These are phyloP conservation scores for Vitis rotundifolia DNA, from an alignment of 164 flowering plant species.

Conservation along the genomic window DNA sequence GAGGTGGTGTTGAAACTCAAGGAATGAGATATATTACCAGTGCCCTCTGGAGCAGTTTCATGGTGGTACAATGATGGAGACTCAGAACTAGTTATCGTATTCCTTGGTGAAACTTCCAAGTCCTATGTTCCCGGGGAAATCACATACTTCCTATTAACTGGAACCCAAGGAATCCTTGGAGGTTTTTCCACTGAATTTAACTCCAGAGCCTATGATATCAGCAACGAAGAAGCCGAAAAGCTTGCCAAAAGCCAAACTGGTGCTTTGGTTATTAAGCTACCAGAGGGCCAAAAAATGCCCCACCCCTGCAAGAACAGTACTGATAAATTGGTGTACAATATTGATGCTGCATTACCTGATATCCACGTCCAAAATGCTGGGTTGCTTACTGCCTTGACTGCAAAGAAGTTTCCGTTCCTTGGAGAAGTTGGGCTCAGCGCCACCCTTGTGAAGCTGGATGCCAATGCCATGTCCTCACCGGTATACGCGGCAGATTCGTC, in stretches of 20 bases:
- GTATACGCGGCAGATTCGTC: conserved; percentile 15
- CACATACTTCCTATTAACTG: conserved; percentile 30
- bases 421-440: conserved; percentile 29
- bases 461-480: conserved; percentile 22
- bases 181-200: conserved; percentile 27
- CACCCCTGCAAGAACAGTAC: background rate
- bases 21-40: conserved; percentile 31
- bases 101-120: conserved; percentile 33
- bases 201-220: conserved; percentile 6
- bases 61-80: conserved; percentile 47
- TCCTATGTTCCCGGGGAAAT: conserved; percentile 27
- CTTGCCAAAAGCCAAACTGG: conserved; percentile 24
- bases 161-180: conserved; percentile 15
- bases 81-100: conserved; percentile 22
- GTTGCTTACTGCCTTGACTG: conserved; percentile 2
- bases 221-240: conserved; percentile 12
- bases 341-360: conserved; percentile 6
- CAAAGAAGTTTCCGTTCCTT: conserved; percentile 14
- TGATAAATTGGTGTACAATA: conserved; percentile 6
- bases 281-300: conserved; percentile 14
- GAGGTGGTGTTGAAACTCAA: conserved; percentile 27
- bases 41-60: conserved; percentile 24
- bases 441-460: conserved; percentile 18
- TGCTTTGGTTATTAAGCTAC: conserved; percentile 23
- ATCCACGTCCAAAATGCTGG: conserved; percentile 14